Percentiles rank a stretch among this genome's conserved stretches.
phyloP scores from a whole-genome alignment of 2,329 filamentous ascomycete species.

The Didymella sp. region DNA sequence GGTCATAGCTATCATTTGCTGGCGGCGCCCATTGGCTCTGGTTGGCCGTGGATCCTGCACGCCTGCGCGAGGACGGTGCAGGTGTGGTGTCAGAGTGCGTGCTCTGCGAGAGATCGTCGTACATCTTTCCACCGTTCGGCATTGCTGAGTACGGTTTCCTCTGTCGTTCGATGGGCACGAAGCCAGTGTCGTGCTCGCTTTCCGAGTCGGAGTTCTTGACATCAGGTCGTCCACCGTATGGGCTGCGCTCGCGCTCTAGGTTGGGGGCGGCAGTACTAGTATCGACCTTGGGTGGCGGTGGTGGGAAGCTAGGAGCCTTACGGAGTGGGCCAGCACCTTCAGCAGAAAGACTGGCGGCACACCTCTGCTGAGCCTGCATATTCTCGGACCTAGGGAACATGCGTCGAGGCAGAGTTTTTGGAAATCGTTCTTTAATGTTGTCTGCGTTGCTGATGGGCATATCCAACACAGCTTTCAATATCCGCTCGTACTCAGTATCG shows the following conservation, averaged over 20 bases:
- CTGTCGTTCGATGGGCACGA: slow-evolving; percentile 67
- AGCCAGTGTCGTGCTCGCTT: slow-evolving; percentile 45
- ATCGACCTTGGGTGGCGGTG: slow-evolving; percentile 39
- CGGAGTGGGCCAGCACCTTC: slow-evolving; percentile 51
- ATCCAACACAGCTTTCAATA: slow-evolving; percentile 71
- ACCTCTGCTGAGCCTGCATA: slow-evolving; percentile 62
- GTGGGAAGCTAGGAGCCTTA: slow-evolving; percentile 45
- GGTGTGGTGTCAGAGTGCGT: slow-evolving; percentile 34
- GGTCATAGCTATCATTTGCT: slow-evolving; percentile 25
- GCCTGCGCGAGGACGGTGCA: slow-evolving; percentile 32
- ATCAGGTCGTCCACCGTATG: slow-evolving; percentile 41
- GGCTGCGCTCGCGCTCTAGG: slow-evolving; percentile 46
- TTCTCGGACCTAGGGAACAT: slow-evolving; percentile 71
- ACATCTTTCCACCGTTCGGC: slow-evolving; percentile 65
- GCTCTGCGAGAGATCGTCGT: slow-evolving; percentile 50
- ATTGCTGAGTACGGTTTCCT: slow-evolving; percentile 68
- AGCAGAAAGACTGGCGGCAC: slow-evolving; percentile 66
- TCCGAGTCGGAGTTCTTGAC: slow-evolving; percentile 42
- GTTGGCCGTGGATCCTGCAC: slow-evolving; percentile 44
- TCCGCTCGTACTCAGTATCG: slow-evolving; percentile 73
- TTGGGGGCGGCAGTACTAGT: slow-evolving; percentile 20
- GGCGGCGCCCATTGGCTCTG: slow-evolving; percentile 40
- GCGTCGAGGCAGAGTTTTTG: slow-evolving; percentile 76
- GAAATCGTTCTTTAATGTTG: slow-evolving; percentile 74
- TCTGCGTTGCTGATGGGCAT: slow-evolving; percentile 73